These are phyloP conservation scores for Phalaenopsis hybrid DNA, from an alignment of 116 monocot genomes.

Conservation along the genomic window DNA sequence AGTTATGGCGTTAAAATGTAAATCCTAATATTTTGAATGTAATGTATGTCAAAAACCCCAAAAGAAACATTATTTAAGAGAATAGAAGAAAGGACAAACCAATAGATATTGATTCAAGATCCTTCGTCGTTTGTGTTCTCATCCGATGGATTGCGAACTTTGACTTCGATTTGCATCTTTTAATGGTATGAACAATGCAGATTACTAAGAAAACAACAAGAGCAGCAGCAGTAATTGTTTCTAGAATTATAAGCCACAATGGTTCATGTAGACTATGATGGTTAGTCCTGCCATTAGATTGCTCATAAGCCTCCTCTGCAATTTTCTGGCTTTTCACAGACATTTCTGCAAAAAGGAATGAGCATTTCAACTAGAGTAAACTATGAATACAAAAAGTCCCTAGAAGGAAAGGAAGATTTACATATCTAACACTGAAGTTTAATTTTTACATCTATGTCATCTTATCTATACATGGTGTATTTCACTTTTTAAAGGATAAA, in stretches of 20 bases:
- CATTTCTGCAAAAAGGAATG: slow-evolving; percentile 13
- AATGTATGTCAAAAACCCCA: no score
- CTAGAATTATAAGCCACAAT: slow-evolving; percentile 74
- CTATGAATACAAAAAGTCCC: background rate
- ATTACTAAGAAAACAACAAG: slow-evolving; percentile 32
- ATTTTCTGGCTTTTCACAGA: slow-evolving; percentile 16
- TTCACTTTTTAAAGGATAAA: no score
- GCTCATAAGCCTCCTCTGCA: slow-evolving; percentile 12
- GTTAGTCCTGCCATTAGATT: slow-evolving; percentile 12
- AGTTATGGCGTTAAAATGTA: no score
- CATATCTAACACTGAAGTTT: no score
- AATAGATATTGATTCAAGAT: slow-evolving; percentile 33
- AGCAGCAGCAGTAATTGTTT: slow-evolving; percentile 51
- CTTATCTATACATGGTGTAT: no score
- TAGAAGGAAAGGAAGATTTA: no score
- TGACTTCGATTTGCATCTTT: slow-evolving; percentile 39
- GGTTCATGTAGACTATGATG: slow-evolving; percentile 45
- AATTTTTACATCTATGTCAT: no score
- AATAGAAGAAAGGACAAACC: slow-evolving; percentile 31
- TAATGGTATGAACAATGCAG: slow-evolving; percentile 24
- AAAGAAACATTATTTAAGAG: background rate
- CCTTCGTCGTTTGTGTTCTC: slow-evolving; percentile 24
- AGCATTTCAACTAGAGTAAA: background rate
- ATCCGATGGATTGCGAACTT: slow-evolving; percentile 36
- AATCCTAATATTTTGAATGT: no score